These are phyloP conservation scores for Plasmodium gaboni DNA, from an alignment of 169 alveolate species.

Conservation along the genomic window DNA sequence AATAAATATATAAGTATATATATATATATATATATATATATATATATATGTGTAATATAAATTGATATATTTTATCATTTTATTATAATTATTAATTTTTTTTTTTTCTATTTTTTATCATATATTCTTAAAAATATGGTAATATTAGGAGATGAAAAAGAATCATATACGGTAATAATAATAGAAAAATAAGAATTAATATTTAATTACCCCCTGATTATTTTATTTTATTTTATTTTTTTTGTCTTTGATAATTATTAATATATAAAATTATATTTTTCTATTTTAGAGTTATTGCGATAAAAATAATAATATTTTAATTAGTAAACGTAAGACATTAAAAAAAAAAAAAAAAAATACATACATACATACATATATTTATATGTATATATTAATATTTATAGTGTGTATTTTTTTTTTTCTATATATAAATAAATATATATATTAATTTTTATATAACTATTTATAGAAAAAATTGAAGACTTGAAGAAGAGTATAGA, in stretches of 20 bases:
- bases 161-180: too few relatives aligned
- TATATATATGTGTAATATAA: too few relatives aligned
- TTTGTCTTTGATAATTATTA: neutral
- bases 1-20: too few relatives aligned
- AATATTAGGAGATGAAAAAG: neutral
- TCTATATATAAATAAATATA: too few relatives aligned
- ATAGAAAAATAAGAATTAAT: too few relatives aligned
- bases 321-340: conserved; percentile 8
- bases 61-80: too few relatives aligned
- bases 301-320: neutral
- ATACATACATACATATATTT: neutral
- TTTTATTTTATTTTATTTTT: neutral
- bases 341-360: neutral
- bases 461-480: conserved; percentile 39
- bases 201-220: too few relatives aligned
- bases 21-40: too few relatives aligned
- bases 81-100: too few relatives aligned
- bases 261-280: neutral
- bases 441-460: too few relatives aligned
- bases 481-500: conserved; percentile 35
- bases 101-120: too few relatives aligned
- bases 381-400: neutral
- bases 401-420: neutral
- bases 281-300: neutral
- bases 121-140: too few relatives aligned